phyloP scores from a whole-genome alignment of 805 yeast species.

The Teunomyces aglyptinius region DNA sequence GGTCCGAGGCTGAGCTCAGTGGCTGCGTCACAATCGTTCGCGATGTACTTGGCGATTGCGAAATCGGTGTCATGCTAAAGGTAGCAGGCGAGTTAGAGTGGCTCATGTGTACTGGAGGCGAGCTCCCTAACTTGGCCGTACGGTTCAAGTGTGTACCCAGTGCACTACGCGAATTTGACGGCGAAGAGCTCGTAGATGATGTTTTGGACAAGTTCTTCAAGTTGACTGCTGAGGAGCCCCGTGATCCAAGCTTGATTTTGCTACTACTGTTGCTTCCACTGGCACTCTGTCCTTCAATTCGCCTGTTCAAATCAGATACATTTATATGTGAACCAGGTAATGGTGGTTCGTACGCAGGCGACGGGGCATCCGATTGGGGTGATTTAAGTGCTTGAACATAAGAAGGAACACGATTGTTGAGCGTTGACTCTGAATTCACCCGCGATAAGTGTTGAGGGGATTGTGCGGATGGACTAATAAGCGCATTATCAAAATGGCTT shows the following conservation, averaged over 20 bases:
- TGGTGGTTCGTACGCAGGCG: slow-evolving; percentile 71
- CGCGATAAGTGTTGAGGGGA: slow-evolving; percentile 55
- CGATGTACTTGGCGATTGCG: background rate
- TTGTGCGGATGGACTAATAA: slow-evolving; percentile 40
- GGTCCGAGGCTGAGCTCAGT: slow-evolving; percentile 30
- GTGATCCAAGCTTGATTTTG: slow-evolving; percentile 19
- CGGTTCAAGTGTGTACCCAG: slow-evolving; percentile 30
- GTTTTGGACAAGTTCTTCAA: slow-evolving; percentile 15
- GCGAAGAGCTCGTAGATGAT: slow-evolving; percentile 37
- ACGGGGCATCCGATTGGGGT: slow-evolving; percentile 45
- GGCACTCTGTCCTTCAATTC: slow-evolving; percentile 22
- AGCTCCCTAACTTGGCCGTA: background rate
- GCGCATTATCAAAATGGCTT: background rate
- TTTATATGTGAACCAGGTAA: slow-evolving; percentile 40
- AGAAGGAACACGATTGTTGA: slow-evolving; percentile 76
- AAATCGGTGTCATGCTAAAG: slow-evolving; percentile 12
- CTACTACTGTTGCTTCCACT: background rate
- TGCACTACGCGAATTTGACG: slow-evolving; percentile 36
- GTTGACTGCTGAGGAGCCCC: slow-evolving; percentile 26
- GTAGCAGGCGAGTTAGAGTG: slow-evolving; percentile 4
- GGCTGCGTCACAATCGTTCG: slow-evolving; percentile 15
- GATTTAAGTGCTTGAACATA: slow-evolving; percentile 74
- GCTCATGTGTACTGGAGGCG: slow-evolving; percentile 3
- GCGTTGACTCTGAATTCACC: slow-evolving; percentile 43
- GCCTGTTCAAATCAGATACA: slow-evolving; percentile 24